These are phyloP conservation scores for barley (Hordeum vulgare) DNA, from an alignment of 176 grass and related monocot species.

Conservation along the genomic window MorexV3_pseudomolecules_assembly NC_058519.1:25383445-25383944, in stretches of 20 bases:
- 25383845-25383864: background rate
- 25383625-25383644: background rate
- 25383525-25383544: slow-evolving; percentile 22
- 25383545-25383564: background rate
- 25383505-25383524: background rate
- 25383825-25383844: background rate
- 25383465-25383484: background rate
- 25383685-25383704: background rate
- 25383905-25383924: slow-evolving; percentile 28
- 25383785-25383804: background rate
- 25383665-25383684: background rate
- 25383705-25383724: background rate
- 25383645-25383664: background rate
- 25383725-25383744: background rate
- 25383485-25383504: background rate
- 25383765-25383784: background rate
- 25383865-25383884: background rate
- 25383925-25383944: slow-evolving; percentile 14
- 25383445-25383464: background rate
- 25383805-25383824: background rate
- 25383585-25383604: background rate
- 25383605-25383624: background rate
- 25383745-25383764: background rate
- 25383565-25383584: slow-evolving; percentile 11
- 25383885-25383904: background rate